A percentile compares a stretch with the other conserved stretches of the same genome.
Conservation (phyloP, 2,329 filamentous ascomycete species). For the Paecilomyces dactylethromorphus region DNA sequence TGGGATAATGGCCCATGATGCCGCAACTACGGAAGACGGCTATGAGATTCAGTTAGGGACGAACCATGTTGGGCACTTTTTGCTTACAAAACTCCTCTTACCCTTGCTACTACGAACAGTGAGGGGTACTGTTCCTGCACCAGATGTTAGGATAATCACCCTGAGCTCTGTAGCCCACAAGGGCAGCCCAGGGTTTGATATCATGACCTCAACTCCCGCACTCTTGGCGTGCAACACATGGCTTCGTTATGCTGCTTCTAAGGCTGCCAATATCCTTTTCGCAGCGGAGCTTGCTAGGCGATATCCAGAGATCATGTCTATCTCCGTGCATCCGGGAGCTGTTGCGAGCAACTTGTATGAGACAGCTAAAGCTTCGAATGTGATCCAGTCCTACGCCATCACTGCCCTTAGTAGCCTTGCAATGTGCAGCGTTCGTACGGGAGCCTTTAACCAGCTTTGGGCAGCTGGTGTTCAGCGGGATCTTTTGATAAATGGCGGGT, state of each 20-base stretch:
- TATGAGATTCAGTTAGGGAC: slow-evolving; percentile 41
- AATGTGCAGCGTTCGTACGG: slow-evolving; percentile 25
- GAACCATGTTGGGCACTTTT: slow-evolving; percentile 41
- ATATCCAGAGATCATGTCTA: slow-evolving; percentile 36
- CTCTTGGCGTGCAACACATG: slow-evolving; percentile 32
- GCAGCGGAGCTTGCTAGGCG: slow-evolving; percentile 41
- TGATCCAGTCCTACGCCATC: slow-evolving; percentile 15
- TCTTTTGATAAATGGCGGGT: slow-evolving; percentile 30
- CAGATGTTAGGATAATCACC: slow-evolving; percentile 31
- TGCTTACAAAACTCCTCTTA: slow-evolving; percentile 38
- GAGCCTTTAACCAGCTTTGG: slow-evolving; percentile 38
- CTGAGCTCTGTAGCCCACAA: slow-evolving; percentile 31
- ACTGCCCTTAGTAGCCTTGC: slow-evolving; percentile 14
- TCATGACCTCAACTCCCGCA: slow-evolving; percentile 29
- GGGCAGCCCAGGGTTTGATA: slow-evolving; percentile 26
- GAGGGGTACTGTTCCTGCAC: slow-evolving; percentile 7
- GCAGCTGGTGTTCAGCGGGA: slow-evolving; percentile 27
- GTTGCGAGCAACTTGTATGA: slow-evolving; percentile 35
- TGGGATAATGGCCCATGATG: slow-evolving; percentile 39
- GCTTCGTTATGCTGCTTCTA: slow-evolving; percentile 46
- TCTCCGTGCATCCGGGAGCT: slow-evolving; percentile 46
- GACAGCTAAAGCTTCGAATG: slow-evolving; percentile 18
- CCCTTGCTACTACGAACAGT: slow-evolving; percentile 33
- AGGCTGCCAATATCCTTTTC: slow-evolving; percentile 45
- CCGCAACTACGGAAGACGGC: slow-evolving; percentile 31